Conservation (phyloP, 768 basidiomycete genomes). For the Russula emetica region DNA sequence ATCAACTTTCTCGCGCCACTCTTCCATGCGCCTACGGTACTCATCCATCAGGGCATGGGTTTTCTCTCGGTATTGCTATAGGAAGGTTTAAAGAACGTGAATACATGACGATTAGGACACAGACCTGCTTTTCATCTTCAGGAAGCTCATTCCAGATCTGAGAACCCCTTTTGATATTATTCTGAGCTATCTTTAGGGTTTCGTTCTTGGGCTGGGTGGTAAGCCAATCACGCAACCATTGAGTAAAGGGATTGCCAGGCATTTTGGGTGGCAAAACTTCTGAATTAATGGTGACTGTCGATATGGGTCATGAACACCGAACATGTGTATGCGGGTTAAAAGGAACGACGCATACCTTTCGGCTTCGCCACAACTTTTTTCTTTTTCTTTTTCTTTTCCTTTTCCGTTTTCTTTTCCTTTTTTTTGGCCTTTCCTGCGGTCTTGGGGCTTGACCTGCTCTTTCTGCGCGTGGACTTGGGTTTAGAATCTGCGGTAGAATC, state of each 20-base stretch:
- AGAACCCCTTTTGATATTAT: neutral
- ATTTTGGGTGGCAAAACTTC: conserved; percentile 2
- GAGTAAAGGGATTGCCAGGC: neutral
- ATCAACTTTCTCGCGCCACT: conserved; percentile 18
- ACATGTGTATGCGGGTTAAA: neutral
- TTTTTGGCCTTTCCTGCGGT: neutral
- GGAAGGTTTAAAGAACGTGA: neutral
- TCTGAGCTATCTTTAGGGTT: fast-evolving
- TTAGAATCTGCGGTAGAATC: neutral
- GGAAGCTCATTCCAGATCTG: conserved; percentile 11
- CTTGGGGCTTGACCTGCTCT: neutral
- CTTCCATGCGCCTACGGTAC: neutral
- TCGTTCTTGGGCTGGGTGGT: conserved; percentile 11
- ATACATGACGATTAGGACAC: neutral
- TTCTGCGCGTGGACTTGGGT: conserved; percentile 4
- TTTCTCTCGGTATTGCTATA: conserved; percentile 17
- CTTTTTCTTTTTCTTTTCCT: too few species aligned
- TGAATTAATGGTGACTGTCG: neutral
- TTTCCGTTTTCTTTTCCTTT: too few species aligned
- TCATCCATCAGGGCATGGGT: neutral
- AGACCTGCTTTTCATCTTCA: conserved; percentile 25
- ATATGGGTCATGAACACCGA: conserved; percentile 1
- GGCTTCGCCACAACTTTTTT: neutral
- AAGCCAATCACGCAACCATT: neutral
- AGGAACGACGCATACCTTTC: neutral